Evolutionary conservation across 2,329 filamentous ascomycete genomes (phyloP).

Genomic region (Lachnellula willkommii): DNA sequence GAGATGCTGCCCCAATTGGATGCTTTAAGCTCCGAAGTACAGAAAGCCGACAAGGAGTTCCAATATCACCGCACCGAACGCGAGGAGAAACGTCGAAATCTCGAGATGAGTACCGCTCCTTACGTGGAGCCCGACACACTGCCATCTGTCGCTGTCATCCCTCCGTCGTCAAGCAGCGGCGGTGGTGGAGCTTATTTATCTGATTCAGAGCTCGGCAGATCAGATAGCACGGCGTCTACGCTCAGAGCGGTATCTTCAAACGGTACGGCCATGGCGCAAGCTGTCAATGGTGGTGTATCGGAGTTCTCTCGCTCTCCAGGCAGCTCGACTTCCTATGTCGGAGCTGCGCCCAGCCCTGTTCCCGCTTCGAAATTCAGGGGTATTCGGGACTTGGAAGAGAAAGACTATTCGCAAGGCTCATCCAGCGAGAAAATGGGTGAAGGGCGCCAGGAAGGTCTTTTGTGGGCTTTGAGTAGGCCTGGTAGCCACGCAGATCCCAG

Average conservation of each 20-base stretch:
- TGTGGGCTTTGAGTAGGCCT: slow-evolving; percentile 91
- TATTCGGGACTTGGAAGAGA: slow-evolving; percentile 86
- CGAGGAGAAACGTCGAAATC: slow-evolving; percentile 82
- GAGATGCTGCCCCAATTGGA: slow-evolving; percentile 83
- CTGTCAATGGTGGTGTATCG: slow-evolving; percentile 21
- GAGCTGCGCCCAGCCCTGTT: slow-evolving; percentile 44
- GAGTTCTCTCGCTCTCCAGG: slow-evolving; percentile 51
- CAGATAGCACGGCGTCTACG: slow-evolving; percentile 70
- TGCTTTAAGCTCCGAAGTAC: slow-evolving; percentile 82
- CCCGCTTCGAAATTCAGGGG: slow-evolving; percentile 71
- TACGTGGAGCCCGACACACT: slow-evolving; percentile 65
- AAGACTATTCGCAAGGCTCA: slow-evolving; percentile 51
- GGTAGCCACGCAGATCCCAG: slow-evolving; percentile 94
- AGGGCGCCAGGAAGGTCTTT: slow-evolving; percentile 83
- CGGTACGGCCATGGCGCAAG: slow-evolving; percentile 30
- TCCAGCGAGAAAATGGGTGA: slow-evolving; percentile 54
- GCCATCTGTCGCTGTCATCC: slow-evolving; percentile 35
- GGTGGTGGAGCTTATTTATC: slow-evolving; percentile 42
- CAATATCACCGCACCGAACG: slow-evolving; percentile 91
- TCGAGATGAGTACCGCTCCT: slow-evolving; percentile 80
- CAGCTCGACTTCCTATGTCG: slow-evolving; percentile 40
- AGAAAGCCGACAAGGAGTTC: slow-evolving; percentile 91
- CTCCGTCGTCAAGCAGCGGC: slow-evolving; percentile 27
- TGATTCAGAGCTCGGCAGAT: slow-evolving; percentile 65
- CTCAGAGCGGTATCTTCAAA: slow-evolving; percentile 49